Percentiles rank a stretch among this genome's conserved stretches.
These are phyloP conservation scores for Termitomyces sp. DNA, from an alignment of 768 basidiomycete species.

Conservation along the genomic window DNA sequence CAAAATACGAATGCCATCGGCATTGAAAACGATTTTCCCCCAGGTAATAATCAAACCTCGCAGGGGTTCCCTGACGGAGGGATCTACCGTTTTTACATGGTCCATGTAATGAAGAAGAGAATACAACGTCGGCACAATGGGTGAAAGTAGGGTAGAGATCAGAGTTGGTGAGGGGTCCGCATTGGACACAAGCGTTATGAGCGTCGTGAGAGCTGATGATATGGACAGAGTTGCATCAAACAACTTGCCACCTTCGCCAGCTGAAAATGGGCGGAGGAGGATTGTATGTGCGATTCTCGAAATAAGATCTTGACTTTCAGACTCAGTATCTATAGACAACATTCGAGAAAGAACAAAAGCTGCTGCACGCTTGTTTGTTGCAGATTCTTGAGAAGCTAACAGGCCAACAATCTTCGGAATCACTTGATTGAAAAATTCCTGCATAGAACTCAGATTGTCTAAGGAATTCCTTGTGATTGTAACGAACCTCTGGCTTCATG, in stretches of 20 bases:
- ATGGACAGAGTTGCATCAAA: not conserved
- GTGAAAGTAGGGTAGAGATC: slow-evolving; percentile 57
- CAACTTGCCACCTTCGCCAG: not conserved
- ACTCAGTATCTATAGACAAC: slow-evolving; percentile 33
- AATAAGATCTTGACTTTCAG: slow-evolving; percentile 21
- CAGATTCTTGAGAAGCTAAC: slow-evolving; percentile 35
- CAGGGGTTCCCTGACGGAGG: slow-evolving; percentile 52
- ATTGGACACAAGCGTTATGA: slow-evolving; percentile 60
- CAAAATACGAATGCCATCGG: slow-evolving; percentile 49
- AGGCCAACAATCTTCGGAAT: slow-evolving; percentile 51
- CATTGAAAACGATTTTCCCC: slow-evolving; percentile 57
- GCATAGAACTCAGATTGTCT: slow-evolving; percentile 1
- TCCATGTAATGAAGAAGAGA: slow-evolving; percentile 53
- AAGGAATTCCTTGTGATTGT: not conserved
- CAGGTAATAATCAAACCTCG: slow-evolving; percentile 63
- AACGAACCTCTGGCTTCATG: slow-evolving; percentile 48
- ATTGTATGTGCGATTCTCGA: slow-evolving; percentile 35
- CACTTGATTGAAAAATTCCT: slow-evolving; percentile 61
- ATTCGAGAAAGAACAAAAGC: slow-evolving; percentile 68
- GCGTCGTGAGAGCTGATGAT: slow-evolving; percentile 33
- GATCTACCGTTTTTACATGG: slow-evolving; percentile 54
- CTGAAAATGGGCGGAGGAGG: slow-evolving; percentile 50
- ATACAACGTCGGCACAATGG: slow-evolving; percentile 64
- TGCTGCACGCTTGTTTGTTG: slow-evolving; percentile 51
- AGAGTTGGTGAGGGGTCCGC: slow-evolving; percentile 74